Evolutionary conservation across 2,329 filamentous ascomycete genomes (phyloP), one percentile per base, ranked within the genome.

Genomic region (Botryotinia globosa): DNA sequence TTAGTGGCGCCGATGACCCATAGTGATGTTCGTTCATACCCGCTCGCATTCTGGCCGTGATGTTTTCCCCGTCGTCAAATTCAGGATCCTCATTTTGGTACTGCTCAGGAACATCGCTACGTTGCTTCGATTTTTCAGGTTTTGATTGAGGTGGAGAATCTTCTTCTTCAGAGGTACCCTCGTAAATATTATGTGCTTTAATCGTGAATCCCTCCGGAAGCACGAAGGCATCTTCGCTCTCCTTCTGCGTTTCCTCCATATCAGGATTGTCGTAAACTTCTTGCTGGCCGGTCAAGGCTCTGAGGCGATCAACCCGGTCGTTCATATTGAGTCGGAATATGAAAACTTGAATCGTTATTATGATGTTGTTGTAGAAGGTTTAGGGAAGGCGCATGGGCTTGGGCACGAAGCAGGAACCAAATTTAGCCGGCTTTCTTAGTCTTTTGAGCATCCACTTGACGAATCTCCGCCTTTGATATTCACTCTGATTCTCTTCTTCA

Each of bases 151-250:
- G 48, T 3, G 48, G 37, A 29, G 65, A 32, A 25, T 68, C 22
- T 32, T 68, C 65, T 29, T 56, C 48, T 56, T 56, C 65, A 1
- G 65, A 68, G 39, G 63, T 56, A 20, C 70, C 70, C 32, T 72
- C 63, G 20, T 68, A 72, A 20, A 72, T 42, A 61, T 72, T 59
- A 2, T 61, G 70, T n/a, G 63, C 63, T 29, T 14, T 18, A 32
- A 68, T 42, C 25, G 37, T 68, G 63, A 48, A 72, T 54, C 44
- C 56, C 42, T 68, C 54, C 0, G 70, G 70, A 9, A 66, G 63
- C n/a, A n/a, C 51, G n/a, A 44, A 39, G 6, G 63, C n/a, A n/a
- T 68, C 63, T 39, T 44, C 48, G n/a, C 22, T 39, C 18, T 42
- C 48, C 5, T 25, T 12, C 56, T 56, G 48, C 10, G 48, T 44